Evolutionary conservation across 257 asterid genomes (phyloP), one percentile per base, ranked within the genome.

Genomic region (Rhazya stricta): DNA sequence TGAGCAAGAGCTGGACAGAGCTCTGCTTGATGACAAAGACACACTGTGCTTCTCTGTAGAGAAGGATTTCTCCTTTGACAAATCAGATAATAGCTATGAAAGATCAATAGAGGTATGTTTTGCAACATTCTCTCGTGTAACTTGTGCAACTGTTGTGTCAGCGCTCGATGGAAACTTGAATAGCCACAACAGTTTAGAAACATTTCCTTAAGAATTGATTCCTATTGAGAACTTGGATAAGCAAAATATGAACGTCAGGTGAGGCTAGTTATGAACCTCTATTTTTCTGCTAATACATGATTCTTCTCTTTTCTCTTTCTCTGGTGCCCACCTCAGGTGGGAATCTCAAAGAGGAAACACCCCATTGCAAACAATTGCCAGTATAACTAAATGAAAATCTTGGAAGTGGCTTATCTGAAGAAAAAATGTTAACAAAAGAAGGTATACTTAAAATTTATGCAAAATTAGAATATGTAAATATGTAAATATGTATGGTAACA

Each of bases 21-120:
- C 75, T 56, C 65, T 72, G 45, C 72, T 70, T 34, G 76, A 58
- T 43, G 87, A 62, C 25, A 72, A 78, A 32, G 74, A 75, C 69
- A 69, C 46, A 19, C 32, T 66, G 46, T 79, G 83, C 73, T 86
- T 86, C 4, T 81, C 81, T 60, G 67, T 78, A 6, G 86, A 77
- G 66, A 78, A 81, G 72, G 69, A 74, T 75, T 76, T 85, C 32
- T 73, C 83, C 29, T 34, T 61, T 39, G 81, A 74, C 72, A 79
- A 71, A 79, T 71, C 80, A 32, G 83, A 81, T 34, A 74, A 73
- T 70, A 72, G 74, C 71, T 29, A 71, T 41, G 77, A 79, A 50
- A 80, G 81, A 77, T 79, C 83, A 56, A 70, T 69, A 23, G 86
- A 86, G 90, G 92, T 85, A 58, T 9, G 42, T 16, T 23, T 15